Evolutionary conservation across 345 rosid species (phyloP).

Genomic region (Melaleuca alternifolia): DNA sequence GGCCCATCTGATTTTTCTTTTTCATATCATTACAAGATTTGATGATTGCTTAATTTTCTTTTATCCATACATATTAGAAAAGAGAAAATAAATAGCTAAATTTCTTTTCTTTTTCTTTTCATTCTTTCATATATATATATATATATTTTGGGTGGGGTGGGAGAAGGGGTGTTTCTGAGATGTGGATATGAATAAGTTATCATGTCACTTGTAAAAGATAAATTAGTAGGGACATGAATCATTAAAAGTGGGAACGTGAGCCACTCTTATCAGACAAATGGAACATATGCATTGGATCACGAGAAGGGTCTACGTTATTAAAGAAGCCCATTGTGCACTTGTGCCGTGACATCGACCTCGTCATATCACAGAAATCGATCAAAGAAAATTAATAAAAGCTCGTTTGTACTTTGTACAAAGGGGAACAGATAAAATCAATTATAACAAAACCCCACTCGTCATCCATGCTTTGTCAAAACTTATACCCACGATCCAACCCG

Average conservation of each 20-base stretch:
- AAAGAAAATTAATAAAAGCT: not conserved
- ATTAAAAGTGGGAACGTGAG: not conserved
- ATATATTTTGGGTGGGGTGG: too few species aligned
- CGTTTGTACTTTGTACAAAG: not conserved
- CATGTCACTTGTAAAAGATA: not conserved
- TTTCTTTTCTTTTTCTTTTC: not conserved
- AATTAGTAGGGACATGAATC: not conserved
- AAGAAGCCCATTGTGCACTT: not conserved
- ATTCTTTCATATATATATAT: too few species aligned
- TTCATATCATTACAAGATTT: rapidly evolving
- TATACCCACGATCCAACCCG: not conserved
- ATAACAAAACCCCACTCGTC: too few species aligned
- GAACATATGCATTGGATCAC: not conserved
- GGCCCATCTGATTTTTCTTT: rapidly evolving
- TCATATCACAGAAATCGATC: not conserved
- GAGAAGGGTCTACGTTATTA: not conserved
- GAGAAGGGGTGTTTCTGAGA: not conserved
- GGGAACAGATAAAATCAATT: too few species aligned
- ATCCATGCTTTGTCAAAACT: not conserved
- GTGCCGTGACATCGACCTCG: not conserved
- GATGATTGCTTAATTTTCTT: not conserved
- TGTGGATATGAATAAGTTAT: not conserved
- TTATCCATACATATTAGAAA: too few species aligned
- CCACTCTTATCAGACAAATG: not conserved
- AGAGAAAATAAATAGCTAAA: too few species aligned